Conservation (phyloP, 768 basidiomycete species). For the Hypsizygus marmoreus region DNA sequence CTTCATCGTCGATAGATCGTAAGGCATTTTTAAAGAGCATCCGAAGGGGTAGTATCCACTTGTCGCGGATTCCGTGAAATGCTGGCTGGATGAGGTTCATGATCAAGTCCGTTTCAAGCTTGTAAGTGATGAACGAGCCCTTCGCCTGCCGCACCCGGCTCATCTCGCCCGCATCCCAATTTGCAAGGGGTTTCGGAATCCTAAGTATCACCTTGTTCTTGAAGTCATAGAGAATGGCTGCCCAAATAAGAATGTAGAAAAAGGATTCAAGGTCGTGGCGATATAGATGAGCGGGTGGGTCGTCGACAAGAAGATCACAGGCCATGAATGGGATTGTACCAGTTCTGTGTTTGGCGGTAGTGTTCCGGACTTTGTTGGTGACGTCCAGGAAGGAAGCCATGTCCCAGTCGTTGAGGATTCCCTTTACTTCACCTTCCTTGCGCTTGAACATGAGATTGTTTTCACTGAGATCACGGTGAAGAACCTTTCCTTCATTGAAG, state of each 20-base stretch:
- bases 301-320: background rate
- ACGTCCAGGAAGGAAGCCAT: slow-evolving; percentile 1
- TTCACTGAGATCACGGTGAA: slow-evolving; percentile 4
- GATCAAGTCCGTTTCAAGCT: too few relatives aligned
- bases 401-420: slow-evolving; percentile 3
- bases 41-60: too few relatives aligned
- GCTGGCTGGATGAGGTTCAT: too few relatives aligned
- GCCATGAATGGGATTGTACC: slow-evolving; percentile 5
- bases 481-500: background rate
- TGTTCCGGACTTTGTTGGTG: background rate
- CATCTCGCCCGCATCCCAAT: too few relatives aligned
- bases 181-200: too few relatives aligned
- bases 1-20: too few relatives aligned
- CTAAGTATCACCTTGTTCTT: background rate
- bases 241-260: slow-evolving; percentile 11
- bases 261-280: slow-evolving; percentile 12
- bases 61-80: too few relatives aligned
- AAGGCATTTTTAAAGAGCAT: too few relatives aligned
- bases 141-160: too few relatives aligned
- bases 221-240: slow-evolving; percentile 6
- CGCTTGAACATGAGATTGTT: slow-evolving; percentile 3
- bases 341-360: background rate
- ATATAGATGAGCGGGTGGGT: slow-evolving; percentile 3
- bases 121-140: too few relatives aligned
- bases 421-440: background rate